Conservation (phyloP, 208 protist species). For the Leishmania aethiopica region DNA sequence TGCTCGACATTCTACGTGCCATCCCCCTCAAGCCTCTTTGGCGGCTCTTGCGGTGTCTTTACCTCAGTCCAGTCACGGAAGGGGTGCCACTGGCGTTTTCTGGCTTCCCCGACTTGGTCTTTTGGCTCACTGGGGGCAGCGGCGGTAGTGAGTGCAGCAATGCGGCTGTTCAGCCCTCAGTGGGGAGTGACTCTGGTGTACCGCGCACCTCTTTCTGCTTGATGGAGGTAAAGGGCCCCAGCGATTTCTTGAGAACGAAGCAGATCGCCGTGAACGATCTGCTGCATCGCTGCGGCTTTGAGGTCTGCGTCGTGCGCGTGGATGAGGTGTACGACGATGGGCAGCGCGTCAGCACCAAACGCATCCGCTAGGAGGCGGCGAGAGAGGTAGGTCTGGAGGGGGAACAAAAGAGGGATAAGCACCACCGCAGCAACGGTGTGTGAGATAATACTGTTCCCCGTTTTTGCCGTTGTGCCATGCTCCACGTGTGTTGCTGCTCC, state of each 20-base stretch:
- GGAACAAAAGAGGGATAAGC: too few species aligned
- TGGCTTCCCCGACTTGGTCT: constrained; percentile 79
- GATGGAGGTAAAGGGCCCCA: constrained; percentile 84
- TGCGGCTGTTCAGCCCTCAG: background rate
- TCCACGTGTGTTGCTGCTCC: background rate
- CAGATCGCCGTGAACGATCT: constrained; percentile 75
- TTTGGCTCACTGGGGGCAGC: constrained; percentile 44
- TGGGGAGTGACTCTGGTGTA: background rate
- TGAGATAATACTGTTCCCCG: background rate
- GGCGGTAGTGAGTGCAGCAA: background rate
- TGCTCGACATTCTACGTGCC: constrained; percentile 57
- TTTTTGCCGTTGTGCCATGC: background rate
- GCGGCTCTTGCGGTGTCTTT: constrained; percentile 62
- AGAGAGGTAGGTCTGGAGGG: background rate
- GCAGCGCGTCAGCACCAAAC: constrained; percentile 20
- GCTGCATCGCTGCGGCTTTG: constrained; percentile 69
- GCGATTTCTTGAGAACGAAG: constrained; percentile 65
- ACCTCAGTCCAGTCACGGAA: constrained; percentile 46
- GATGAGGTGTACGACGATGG: constrained; percentile 67
- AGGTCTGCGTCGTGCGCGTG: constrained; percentile 90
- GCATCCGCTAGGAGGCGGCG: constrained; percentile 7
- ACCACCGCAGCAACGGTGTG: background rate
- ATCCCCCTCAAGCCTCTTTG: constrained; percentile 54
- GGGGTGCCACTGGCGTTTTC: constrained; percentile 61
- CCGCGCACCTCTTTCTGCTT: constrained; percentile 40